Evolutionary conservation across 441 rosid species (phyloP).

Genomic region (Populus hybrid): DNA sequence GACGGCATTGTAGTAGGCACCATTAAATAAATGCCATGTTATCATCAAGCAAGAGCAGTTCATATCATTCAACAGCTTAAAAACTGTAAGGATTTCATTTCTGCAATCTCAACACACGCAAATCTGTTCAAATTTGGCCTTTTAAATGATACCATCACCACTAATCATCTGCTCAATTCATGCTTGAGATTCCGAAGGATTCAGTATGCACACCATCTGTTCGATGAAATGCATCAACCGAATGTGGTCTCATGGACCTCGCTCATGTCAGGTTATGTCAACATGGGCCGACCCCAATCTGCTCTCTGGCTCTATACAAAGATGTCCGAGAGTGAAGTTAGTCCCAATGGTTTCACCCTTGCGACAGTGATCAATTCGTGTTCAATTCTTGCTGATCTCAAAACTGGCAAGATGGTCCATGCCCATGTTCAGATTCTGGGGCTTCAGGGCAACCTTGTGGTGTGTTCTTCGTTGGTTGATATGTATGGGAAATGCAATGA

Average conservation of each 20-base stretch:
- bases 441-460: constrained; percentile 46
- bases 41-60: background rate
- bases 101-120: constrained; percentile 30
- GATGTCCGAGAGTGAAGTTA: no score
- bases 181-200: constrained; percentile 20
- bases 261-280: constrained; percentile 51
- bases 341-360: constrained; percentile 41
- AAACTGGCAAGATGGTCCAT: constrained; percentile 53
- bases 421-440: constrained; percentile 53
- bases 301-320: constrained; percentile 30
- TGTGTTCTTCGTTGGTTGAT: constrained; percentile 69
- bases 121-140: constrained; percentile 45
- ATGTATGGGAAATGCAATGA: constrained; percentile 92
- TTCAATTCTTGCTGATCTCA: constrained; percentile 44
- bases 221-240: constrained; percentile 70
- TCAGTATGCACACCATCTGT: constrained; percentile 37
- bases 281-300: constrained; percentile 25
- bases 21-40: background rate
- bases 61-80: constrained; percentile 30
- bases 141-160: constrained; percentile 20
- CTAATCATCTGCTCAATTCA: no score
- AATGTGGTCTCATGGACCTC: constrained; percentile 80
- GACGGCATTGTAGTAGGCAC: background rate
- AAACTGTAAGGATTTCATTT: constrained; percentile 29
- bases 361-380: constrained; percentile 59